A percentile compares a stretch with the other conserved stretches of the same genome.
These are phyloP conservation scores for Trichoderma reesei DNA, from an alignment of 495 filamentous ascomycete species.

Conservation along the genomic window DNA sequence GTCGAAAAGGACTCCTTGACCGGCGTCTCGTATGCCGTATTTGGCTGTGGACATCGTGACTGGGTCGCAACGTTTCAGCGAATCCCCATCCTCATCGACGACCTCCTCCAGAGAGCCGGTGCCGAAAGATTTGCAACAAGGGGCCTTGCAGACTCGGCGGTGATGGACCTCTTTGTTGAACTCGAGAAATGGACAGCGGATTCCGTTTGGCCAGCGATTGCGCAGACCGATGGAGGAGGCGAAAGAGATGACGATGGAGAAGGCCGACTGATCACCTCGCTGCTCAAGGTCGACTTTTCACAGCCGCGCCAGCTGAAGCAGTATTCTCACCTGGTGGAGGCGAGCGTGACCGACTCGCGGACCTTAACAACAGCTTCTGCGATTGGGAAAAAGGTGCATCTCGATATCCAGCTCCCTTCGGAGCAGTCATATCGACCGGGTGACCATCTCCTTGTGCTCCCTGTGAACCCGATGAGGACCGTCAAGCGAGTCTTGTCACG, in stretches of 20 bases:
- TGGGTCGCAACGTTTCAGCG: slow-evolving; percentile 58
- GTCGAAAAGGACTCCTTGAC: slow-evolving; percentile 30
- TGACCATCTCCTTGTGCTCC: slow-evolving; percentile 67
- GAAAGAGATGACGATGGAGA: slow-evolving; percentile 16
- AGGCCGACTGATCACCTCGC: slow-evolving; percentile 15
- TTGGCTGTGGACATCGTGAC: slow-evolving; percentile 43
- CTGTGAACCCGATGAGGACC: slow-evolving; percentile 53
- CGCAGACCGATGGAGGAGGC: slow-evolving; percentile 32
- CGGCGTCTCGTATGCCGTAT: slow-evolving; percentile 50
- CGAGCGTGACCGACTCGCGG: slow-evolving; percentile 44
- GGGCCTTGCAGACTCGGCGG: slow-evolving; percentile 46
- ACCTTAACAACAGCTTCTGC: slow-evolving; percentile 43
- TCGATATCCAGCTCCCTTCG: slow-evolving; percentile 54
- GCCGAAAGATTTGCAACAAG: slow-evolving; percentile 36
- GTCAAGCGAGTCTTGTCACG: slow-evolving; percentile 43
- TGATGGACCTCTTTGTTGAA: slow-evolving; percentile 49
- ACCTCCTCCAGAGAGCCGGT: slow-evolving; percentile 35
- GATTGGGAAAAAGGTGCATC: slow-evolving; percentile 42
- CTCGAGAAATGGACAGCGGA: slow-evolving; percentile 51
- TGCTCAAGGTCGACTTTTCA: slow-evolving; percentile 48
- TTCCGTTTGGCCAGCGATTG: slow-evolving; percentile 52
- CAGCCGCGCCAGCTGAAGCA: slow-evolving; percentile 49
- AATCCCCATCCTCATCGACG: slow-evolving; percentile 51
- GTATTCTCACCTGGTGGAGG: slow-evolving; percentile 56
- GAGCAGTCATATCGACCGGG: slow-evolving; percentile 59